Base-by-base conservation (phyloP, 2,329 filamentous ascomycete genomes). In the Phaeomoniella chlamydospora region DNA sequence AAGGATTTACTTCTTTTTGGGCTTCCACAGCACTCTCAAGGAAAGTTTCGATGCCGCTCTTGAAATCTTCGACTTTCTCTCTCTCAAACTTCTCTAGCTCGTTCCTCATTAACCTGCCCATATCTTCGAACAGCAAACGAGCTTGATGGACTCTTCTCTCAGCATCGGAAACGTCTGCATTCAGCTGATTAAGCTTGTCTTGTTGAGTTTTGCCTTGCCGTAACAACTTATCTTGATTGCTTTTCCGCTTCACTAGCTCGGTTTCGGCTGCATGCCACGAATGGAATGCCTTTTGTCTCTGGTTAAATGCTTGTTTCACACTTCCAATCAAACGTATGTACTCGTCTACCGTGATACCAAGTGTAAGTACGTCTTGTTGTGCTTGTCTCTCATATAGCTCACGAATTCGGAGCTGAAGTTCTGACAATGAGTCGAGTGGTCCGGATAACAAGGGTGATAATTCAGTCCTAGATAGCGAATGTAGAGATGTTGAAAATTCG, bases 61-160 rank as follows among this genome's bases (percentile, higher is more conserved):
- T 98, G 59, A 98, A 98, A 55, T 98, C 90, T 55, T 98, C 90
- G 3, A 98, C 90, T 66, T 98, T 98, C 61, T 98, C 90, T 49
- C 74, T 74, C 62, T 98, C 90, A 51, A 98, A 98, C 13, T 87
- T 72, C 50, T 96, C 90, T 45, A 98, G 67, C 58, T 98, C 90
- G 22, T 70, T 70, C 41, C 85, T 76, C 86, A 98, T 90, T 52
- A 94, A 63, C 10, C 86, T 72, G 11, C 90, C 90, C 87, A 98
- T 96, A 52, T 98, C 90, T 46, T 98, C 90, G 50, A 98, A 98
- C 32, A 94, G 61, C 39, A 96, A 61, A 37, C 87, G 68, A 1
- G 86, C 82, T 56, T 94, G 86, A 55, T 96, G 85, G 1, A 93
- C 84, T 55, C 84, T 88, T 48, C 85, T 74, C 65, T 98, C 90